Conservation (phyloP, 495 filamentous ascomycete species). For the Amniculicola lignicola region DNA sequence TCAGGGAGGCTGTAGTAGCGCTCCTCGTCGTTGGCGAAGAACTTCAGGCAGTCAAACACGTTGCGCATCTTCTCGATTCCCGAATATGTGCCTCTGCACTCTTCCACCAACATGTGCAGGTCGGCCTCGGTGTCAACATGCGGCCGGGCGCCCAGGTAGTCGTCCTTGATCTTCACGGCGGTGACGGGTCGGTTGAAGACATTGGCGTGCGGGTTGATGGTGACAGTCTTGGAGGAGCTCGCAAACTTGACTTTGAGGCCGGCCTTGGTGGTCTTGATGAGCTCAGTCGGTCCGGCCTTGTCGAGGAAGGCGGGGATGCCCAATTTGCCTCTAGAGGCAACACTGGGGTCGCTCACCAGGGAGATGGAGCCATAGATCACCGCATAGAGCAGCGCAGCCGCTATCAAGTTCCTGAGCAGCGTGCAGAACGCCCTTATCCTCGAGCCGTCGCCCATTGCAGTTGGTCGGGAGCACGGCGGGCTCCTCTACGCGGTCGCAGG, state of each 20-base stretch:
- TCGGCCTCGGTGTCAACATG: constrained; percentile 53
- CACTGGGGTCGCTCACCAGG: constrained; percentile 24
- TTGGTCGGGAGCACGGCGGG: too few relatives aligned
- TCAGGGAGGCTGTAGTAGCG: constrained; percentile 50
- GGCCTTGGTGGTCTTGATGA: constrained; percentile 38
- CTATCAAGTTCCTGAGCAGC: constrained; percentile 33
- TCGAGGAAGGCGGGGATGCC: constrained; percentile 38
- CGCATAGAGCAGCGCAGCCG: constrained; percentile 34
- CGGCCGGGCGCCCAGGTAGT: constrained; percentile 50
- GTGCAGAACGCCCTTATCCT: constrained; percentile 21
- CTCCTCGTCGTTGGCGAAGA: constrained; percentile 46
- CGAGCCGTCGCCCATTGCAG: constrained; percentile 28
- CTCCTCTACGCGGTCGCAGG: too few relatives aligned
- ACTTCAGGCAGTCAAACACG: constrained; percentile 53
- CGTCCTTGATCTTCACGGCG: constrained; percentile 49
- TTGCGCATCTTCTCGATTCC: constrained; percentile 55
- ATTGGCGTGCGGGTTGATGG: constrained; percentile 48
- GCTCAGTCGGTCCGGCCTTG: constrained; percentile 35
- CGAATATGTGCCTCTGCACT: constrained; percentile 49
- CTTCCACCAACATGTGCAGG: constrained; percentile 48
- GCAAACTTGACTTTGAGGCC: constrained; percentile 38
- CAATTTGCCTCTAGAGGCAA: constrained; percentile 30
- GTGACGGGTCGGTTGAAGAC: constrained; percentile 50
- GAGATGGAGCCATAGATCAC: constrained; percentile 34
- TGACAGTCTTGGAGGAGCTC: constrained; percentile 34